Evolutionary conservation across 2,329 filamentous ascomycete species (phyloP).

Genomic region (Aspergillus versicolor): DNA sequence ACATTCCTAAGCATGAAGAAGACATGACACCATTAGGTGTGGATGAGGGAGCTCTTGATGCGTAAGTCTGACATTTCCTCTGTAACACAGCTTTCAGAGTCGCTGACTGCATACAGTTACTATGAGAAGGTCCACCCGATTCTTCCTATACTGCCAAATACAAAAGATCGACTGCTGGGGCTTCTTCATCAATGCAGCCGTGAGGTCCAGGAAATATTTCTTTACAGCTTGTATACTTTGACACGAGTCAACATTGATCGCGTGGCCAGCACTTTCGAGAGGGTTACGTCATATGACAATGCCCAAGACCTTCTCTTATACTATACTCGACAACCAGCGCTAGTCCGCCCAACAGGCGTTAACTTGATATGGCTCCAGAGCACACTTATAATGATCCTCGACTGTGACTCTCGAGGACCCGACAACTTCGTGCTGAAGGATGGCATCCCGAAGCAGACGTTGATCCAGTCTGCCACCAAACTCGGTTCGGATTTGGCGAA

Average conservation of each 20-base stretch:
- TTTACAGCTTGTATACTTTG: constrained; percentile 39
- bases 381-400: constrained; percentile 42
- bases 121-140: constrained; percentile 42
- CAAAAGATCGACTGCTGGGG: constrained; percentile 37
- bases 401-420: constrained; percentile 42
- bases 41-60: constrained; percentile 41
- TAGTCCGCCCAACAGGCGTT: constrained; percentile 32
- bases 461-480: constrained; percentile 41
- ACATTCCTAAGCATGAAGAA: constrained; percentile 34
- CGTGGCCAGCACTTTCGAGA: constrained; percentile 33
- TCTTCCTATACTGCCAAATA: constrained; percentile 42
- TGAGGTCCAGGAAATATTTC: constrained; percentile 41
- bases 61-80: constrained; percentile 27
- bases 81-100: neutral
- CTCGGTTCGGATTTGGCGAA: constrained; percentile 42
- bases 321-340: constrained; percentile 38
- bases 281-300: constrained; percentile 38
- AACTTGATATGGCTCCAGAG: constrained; percentile 45
- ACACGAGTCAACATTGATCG: constrained; percentile 40
- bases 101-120: constrained; percentile 33
- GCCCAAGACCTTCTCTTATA: constrained; percentile 41
- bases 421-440: constrained; percentile 43
- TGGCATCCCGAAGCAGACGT: constrained; percentile 38
- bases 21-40: constrained; percentile 37
- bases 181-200: constrained; percentile 41